Conservation (phyloP, 108 stramenopile species). For the Skeletonema marinoi region DNA sequence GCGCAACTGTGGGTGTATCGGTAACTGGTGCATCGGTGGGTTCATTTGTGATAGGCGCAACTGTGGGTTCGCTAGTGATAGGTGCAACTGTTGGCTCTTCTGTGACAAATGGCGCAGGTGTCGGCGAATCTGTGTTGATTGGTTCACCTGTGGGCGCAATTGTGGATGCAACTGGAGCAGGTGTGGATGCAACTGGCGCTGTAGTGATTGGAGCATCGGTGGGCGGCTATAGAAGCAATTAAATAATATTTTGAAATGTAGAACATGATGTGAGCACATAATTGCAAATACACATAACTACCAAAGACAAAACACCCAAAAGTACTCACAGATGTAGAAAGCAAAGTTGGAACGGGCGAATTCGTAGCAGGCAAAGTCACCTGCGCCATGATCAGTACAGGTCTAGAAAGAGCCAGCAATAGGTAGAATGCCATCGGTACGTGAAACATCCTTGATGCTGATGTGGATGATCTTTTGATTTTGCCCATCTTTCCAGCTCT, state of each 20-base stretch:
- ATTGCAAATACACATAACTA: not conserved
- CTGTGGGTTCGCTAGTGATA: no score
- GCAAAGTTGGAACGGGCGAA: not conserved
- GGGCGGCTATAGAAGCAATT: no score
- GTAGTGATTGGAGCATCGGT: not conserved
- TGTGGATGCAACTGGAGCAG: not conserved
- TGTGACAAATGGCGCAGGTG: not conserved
- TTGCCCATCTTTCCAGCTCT: not conserved
- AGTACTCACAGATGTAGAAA: not conserved
- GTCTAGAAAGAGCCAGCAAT: not conserved
- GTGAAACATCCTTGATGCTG: not conserved
- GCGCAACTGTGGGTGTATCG: no score
- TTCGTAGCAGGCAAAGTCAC: not conserved
- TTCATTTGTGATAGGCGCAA: no score
- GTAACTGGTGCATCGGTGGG: no score
- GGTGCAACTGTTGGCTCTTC: conserved; percentile 2
- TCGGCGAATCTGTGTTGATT: conserved; percentile 1
- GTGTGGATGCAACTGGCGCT: not conserved
- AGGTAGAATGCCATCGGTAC: not conserved
- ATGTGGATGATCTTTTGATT: not conserved
- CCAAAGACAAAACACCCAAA: not conserved
- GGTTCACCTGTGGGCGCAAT: not conserved
- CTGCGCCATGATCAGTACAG: not conserved
- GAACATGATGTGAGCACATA: not conserved
- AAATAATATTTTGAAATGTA: not conserved